Conservation (phyloP, 1,284 basidiomycete genomes). For the Termitomyces sp. region DNA sequence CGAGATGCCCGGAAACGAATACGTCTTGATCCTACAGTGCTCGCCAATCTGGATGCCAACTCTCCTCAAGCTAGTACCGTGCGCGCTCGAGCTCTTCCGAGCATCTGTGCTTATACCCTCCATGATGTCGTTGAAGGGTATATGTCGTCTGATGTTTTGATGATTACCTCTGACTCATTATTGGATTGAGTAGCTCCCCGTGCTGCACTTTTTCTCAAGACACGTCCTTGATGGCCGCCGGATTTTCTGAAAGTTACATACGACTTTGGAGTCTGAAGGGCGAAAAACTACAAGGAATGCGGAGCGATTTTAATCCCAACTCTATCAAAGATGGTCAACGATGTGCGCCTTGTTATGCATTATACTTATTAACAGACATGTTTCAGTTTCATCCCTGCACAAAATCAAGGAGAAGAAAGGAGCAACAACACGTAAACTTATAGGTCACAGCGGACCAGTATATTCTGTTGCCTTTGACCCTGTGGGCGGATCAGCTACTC, state of each 20-base stretch:
- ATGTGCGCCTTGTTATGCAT: neutral
- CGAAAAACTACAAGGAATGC: conserved; percentile 76
- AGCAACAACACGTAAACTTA: conserved; percentile 82
- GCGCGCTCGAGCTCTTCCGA: conserved; percentile 70
- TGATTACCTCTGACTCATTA: neutral
- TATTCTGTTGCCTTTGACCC: conserved; percentile 95
- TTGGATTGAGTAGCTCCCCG: conserved; percentile 55
- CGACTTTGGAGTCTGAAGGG: conserved; percentile 94
- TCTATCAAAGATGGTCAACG: conserved; percentile 66
- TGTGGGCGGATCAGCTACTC: conserved; percentile 76
- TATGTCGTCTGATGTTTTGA: conserved; percentile 24
- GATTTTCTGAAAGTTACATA: conserved; percentile 95
- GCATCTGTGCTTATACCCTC: conserved; percentile 88
- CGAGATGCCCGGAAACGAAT: conserved; percentile 90
- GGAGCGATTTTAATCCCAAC: conserved; percentile 69
- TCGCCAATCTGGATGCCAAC: conserved; percentile 49
- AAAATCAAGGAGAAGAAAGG: conserved; percentile 77
- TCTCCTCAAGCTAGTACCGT: conserved; percentile 54
- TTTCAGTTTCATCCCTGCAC: conserved; percentile 52
- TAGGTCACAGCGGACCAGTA: conserved; percentile 96
- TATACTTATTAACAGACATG: conserved; percentile 6
- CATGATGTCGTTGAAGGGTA: conserved; percentile 90
- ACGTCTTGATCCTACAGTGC: conserved; percentile 70
- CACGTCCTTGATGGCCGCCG: conserved; percentile 91
- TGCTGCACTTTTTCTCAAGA: conserved; percentile 90